Base-by-base conservation (phyloP, 345 rosid genomes). In the Lepidium didymum region DNA sequence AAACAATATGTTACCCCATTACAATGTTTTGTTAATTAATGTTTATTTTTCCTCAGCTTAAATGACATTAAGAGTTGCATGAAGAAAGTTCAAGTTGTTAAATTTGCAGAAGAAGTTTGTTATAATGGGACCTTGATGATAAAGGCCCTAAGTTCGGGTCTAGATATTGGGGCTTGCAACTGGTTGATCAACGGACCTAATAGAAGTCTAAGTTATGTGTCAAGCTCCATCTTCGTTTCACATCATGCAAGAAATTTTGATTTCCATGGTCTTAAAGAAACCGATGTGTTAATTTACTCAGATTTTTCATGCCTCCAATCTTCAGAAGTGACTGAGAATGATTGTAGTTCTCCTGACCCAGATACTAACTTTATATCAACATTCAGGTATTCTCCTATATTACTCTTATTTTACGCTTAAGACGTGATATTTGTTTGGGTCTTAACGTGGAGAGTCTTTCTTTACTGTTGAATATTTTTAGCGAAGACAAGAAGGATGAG, bases 101-200 rank as follows among this genome's bases (percentile, higher is more conserved):
- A 82, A 66, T 87, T 74, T 75, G 84, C 81, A 4, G 97, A 90
- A 81, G 97, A 81, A 79, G 78, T 77, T 34, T 93, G 90, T 81
- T 90, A 88, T 66, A 88, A 88, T 64, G 91, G 95, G 57, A 79
- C 77, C 27, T 65, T 90, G 81, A 55, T 82, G 37, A 52, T 93
- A n/a, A 85, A 81, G 69, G 85, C 95, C 15, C 63, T 81, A 70
- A 88, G 97, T 81, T 93, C 97, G 37, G 90, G 98, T 67, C 73
- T 81, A 69, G 96, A 90, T 74, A 83, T 93, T 54, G 98, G 97
- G n/a, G 80, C 94, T 10, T 90, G 92, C 77, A 85, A 86, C 75
- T 90, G 98, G 98, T 79, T 81, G 31, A 78, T 90, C 19, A 80
- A 57, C 45, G 74, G 87, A 64, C 94, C 88, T 27, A 68, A 79